These are phyloP conservation scores for Ilex asprella DNA, from an alignment of 257 asterid species.

Conservation along the genomic window DNA sequence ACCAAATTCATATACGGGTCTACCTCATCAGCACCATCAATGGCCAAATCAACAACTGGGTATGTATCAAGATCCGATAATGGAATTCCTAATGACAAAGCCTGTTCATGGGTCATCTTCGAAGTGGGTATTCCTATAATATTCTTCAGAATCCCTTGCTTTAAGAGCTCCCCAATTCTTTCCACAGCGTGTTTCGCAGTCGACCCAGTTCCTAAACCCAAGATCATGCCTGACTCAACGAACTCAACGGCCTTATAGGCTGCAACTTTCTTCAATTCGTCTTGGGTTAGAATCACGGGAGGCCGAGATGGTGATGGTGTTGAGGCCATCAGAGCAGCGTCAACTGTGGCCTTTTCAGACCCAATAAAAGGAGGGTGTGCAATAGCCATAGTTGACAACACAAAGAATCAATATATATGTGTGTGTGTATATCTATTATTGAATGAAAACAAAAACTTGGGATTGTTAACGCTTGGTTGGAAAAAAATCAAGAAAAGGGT, in stretches of 20 bases:
- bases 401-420: background rate
- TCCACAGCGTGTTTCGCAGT: slow-evolving; percentile 65
- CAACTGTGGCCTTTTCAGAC: slow-evolving; percentile 23
- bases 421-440: too few species aligned
- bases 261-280: slow-evolving; percentile 52
- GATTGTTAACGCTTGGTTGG: background rate
- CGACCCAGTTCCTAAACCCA: slow-evolving; percentile 60
- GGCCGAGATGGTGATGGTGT: slow-evolving; percentile 20
- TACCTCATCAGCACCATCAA: slow-evolving; percentile 71
- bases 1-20: slow-evolving; percentile 56
- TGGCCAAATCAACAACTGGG: slow-evolving; percentile 52
- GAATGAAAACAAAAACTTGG: background rate
- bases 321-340: slow-evolving; percentile 32
- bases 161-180: slow-evolving; percentile 40
- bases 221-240: slow-evolving; percentile 55
- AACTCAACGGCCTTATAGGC: slow-evolving; percentile 64
- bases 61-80: slow-evolving; percentile 56
- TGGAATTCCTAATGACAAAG: slow-evolving; percentile 46
- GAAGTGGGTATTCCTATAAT: slow-evolving; percentile 59
- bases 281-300: slow-evolving; percentile 39
- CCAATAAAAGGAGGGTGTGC: slow-evolving; percentile 36
- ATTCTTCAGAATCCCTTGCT: slow-evolving; percentile 39
- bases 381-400: slow-evolving; percentile 37
- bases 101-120: slow-evolving; percentile 44
- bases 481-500: too few species aligned